Base-by-base conservation (phyloP, 176 grass and related monocot species). In the Rhipidocladum racemiflorum region DNA sequence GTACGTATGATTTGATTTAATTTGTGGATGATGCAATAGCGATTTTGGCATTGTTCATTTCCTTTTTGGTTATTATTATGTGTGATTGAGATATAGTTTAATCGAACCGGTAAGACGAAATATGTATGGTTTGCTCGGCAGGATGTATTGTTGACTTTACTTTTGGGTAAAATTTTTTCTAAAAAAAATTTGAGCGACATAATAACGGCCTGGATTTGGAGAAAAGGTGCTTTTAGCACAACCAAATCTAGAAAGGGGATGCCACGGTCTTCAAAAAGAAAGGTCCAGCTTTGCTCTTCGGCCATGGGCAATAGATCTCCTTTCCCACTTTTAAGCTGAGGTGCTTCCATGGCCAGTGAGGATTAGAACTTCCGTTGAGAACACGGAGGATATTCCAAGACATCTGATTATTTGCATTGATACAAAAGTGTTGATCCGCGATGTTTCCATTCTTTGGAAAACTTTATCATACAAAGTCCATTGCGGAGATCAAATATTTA, bases 241-340 rank as follows among this genome's bases (percentile, higher is more conserved):
- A 6, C 81, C 46, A 77, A 71, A 79, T 85, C 65, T 53, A 14
- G 13, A 20, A 61, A 34, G 34, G 29, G 21, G 65, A 68, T 18
- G 30, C 13, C 34, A 72, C 49, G 11, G 69, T 56, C 20, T 79
- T 85, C 0, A 7, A 23, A 63, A 78, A 78, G 20, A 78, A 59
- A 46, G 61, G 81, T 15, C 49, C 75, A 61, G 18, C 21, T 79
- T 78, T 72, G 27, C 49, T 74, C 36, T 54, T 55, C 45, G 38
- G n/a, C 21, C 77, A 68, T 61, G 65, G 62, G 42, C 68, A 61
- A 61, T 8, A 76, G 27, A 75, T 80, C 24, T 44, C 29, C 35
- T 42, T 15, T 64, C 54, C 45, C 36, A 43, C 63, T 18, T 80
- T 9, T 20, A 21, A 20, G 21, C 51, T 3, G 51, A 54, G 51